Conservation (phyloP, 352 stramenopile species). For the Pythium apleroticum region DNA sequence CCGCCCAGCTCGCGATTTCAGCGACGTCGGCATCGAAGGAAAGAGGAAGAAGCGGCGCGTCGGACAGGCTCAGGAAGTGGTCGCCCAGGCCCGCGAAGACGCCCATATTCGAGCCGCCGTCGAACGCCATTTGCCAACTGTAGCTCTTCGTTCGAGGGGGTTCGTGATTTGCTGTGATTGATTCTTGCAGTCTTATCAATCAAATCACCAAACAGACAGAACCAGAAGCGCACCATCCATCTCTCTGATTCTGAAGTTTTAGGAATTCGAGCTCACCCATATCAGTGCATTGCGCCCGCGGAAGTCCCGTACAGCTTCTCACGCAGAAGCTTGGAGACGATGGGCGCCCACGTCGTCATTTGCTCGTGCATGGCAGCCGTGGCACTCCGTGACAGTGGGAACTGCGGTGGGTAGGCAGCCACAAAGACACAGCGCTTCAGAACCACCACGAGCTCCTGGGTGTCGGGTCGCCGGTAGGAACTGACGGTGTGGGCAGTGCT, state of each 20-base stretch:
- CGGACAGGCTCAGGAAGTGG: neutral
- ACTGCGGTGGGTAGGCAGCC: conserved; percentile 18
- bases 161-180: neutral
- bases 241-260: neutral
- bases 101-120: neutral
- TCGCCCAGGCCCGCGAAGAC: conserved; percentile 2
- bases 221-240: neutral
- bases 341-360: conserved; percentile 8
- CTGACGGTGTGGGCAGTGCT: conserved; percentile 23
- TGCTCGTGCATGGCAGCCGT: conserved; percentile 15
- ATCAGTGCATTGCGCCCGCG: neutral
- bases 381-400: neutral
- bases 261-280: neutral
- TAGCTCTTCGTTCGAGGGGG: neutral
- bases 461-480: conserved; percentile 10
- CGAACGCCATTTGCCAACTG: conserved; percentile 1
- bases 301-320: conserved; percentile 12
- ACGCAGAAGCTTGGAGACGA: conserved; percentile 9
- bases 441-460: conserved; percentile 21
- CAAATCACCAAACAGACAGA: neutral
- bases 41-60: conserved; percentile 1
- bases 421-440: conserved; percentile 21
- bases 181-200: neutral
- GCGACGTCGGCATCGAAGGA: conserved; percentile 14
- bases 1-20: conserved; percentile 23